Base-by-base conservation (phyloP, 805 yeast genomes). In the Saturnispora zaruensis region DNA sequence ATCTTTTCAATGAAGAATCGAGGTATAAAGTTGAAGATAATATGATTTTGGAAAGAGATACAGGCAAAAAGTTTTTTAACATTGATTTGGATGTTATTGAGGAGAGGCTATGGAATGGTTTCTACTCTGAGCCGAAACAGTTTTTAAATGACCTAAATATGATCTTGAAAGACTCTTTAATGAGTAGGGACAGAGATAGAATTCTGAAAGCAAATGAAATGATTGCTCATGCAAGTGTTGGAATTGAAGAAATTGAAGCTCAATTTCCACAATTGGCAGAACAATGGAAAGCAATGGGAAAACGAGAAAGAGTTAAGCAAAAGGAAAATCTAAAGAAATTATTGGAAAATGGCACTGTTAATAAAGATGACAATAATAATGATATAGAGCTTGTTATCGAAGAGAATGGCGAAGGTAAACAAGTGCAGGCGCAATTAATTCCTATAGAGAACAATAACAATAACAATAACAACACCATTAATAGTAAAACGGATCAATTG, bases 101-200 rank as follows among this genome's bases (percentile, higher is more conserved):
- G 61, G 98, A 93, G 63, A 74, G 99, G 51, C 67, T 93, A 49
- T 93, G 99, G 99, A 93, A 93, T 65, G 99, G 99, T 0, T 93
- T 68, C 65, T 93, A 93, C 61, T 82, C 87, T 36, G 96, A 89
- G 59, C 97, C 98, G 13, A 82, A 80, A 55, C 97, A 93, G 63
- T 91, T 86, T 61, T 68, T 90, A 57, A 79, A 77, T 56, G 99
- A 93, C 62, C 76, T 93, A 41, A 88, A 83, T 60, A 75, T 85
- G 79, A 91, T 93, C 36, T 82, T 86, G 41, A 74, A 74, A 32
- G 99, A 93, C 68, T 77, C 95, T 0, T 72, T 75, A 32, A 78
- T 81, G 0, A 67, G 76, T 3, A 87, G 87, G 0, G 98, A 91
- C 56, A 75, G 98, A 41, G 99, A 93, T 51, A 73, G 96, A 48